A percentile compares a stretch with the other conserved stretches of the same genome.
Conservation (phyloP, 345 rosid genomes). For the Sisymbrium irio region DNA sequence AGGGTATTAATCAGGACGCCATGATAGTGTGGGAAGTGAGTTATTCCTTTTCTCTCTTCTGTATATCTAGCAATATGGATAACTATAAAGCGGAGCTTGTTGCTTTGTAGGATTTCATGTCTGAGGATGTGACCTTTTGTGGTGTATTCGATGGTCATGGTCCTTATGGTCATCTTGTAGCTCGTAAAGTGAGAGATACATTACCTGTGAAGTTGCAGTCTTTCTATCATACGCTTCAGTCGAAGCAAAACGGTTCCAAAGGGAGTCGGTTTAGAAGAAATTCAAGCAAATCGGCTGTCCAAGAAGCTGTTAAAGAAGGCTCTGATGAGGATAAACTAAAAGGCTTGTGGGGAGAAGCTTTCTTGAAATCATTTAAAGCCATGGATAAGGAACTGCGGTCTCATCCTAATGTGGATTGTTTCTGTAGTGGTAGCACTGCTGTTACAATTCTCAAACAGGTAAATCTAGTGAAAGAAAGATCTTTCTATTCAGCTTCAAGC, state of each 20-base stretch:
- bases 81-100: neutral
- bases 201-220: conserved; percentile 78
- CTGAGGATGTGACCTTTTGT: conserved; percentile 86
- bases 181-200: conserved; percentile 89
- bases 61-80: neutral
- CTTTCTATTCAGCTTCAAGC: neutral
- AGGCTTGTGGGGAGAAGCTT: conserved; percentile 84
- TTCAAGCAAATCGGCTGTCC: conserved; percentile 49
- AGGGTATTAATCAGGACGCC: conserved; percentile 98
- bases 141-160: conserved; percentile 99
- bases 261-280: conserved; percentile 51
- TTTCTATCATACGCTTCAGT: conserved; percentile 48
- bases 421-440: conserved; percentile 99
- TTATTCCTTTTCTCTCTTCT: conserved; percentile 20
- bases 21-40: conserved; percentile 99
- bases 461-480: conserved; percentile 11
- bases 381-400: conserved; percentile 94
- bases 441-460: conserved; percentile 95
- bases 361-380: conserved; percentile 81
- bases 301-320: conserved; percentile 53
- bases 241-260: conserved; percentile 57
- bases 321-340: conserved; percentile 54
- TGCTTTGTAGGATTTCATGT: conserved; percentile 50
- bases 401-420: conserved; percentile 91
- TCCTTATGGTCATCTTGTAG: conserved; percentile 96